These are phyloP conservation scores for Pyricularia sp. DNA, from an alignment of 2,329 filamentous ascomycete genomes.

Conservation along the genomic window DNA sequence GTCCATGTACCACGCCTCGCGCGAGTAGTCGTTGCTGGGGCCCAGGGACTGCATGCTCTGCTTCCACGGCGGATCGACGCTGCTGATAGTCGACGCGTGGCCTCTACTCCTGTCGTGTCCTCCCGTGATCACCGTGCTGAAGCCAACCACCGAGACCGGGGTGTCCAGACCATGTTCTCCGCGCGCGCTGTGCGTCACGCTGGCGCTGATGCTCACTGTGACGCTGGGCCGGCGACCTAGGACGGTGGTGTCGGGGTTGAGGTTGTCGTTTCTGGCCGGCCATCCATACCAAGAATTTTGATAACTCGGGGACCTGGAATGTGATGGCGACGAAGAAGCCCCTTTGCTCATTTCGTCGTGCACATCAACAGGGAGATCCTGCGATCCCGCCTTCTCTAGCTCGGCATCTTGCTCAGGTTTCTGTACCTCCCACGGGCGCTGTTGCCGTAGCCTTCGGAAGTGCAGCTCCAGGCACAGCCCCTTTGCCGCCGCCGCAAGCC, in stretches of 20 bases:
- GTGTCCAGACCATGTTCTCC: neutral
- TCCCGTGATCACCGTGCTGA: neutral
- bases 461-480: conserved; percentile 24
- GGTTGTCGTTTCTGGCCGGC: neutral
- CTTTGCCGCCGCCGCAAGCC: conserved; percentile 20
- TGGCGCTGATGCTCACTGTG: neutral
- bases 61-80: conserved; percentile 14
- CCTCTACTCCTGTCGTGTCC: conserved; percentile 6
- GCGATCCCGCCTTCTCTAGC: neutral
- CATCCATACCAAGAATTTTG: neutral
- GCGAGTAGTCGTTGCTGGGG: conserved; percentile 17
- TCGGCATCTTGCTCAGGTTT: neutral
- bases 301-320: neutral
- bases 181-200: neutral
- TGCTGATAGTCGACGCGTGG: conserved; percentile 2
- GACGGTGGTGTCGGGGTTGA: neutral
- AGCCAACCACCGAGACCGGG: neutral
- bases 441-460: conserved; percentile 17
- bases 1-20: conserved; percentile 18
- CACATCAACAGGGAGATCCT: neutral
- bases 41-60: conserved; percentile 20
- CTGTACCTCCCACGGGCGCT: conserved; percentile 24
- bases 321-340: neutral
- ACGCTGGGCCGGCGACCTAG: neutral
- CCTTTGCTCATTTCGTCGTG: neutral